Base-by-base conservation (phyloP, 768 basidiomycete genomes). In the Pleurotus giganteus region DNA sequence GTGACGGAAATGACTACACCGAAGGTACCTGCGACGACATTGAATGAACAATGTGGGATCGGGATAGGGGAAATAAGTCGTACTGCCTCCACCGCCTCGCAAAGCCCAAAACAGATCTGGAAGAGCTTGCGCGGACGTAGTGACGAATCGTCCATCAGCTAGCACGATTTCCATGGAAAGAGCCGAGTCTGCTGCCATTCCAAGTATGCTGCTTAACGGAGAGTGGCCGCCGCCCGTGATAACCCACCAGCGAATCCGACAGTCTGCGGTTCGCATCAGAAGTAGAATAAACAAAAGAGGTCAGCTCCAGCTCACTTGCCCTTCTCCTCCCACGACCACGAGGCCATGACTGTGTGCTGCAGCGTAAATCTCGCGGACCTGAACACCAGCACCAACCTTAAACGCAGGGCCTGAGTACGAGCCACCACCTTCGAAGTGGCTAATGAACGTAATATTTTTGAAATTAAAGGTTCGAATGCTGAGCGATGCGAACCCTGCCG, bases 1-100 rank as follows among this genome's bases (percentile, higher is more conserved):
- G 72, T 74, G 0, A 69, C 68, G 21, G 69, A 67, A 23, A 71
- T 60, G 37, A 74, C 66, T n/a, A 74, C 65, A 19, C 71, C 73
- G 72, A 69, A 75, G 32, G 65, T 69, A 7, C 73, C 73, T 8
- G 63, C 39, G 47, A 11, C 58, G 39, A 31, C 43, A 26, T n/a
- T 47, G 28, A 31, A 65, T 63, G 11, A 62, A 34, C 58, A 41
- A 51, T 28, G 55, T 47, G 39, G 27, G 17, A 29, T 4, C 19
- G 5, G 47, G 13, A 15, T 3, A 36, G 4, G 28, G 11, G 24
- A n/a, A 36, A 9, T 17, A 13, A 26, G 13, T 15, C 24, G n/a
- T 21, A 45, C 44, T 45, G 19, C 21, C 56, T 17, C 66, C 67
- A 37, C 67, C 66, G 15, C 66, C 66, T 0, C 67, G 61, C 17